Evolutionary conservation across 257 asterid species (phyloP), one percentile per base, ranked within the genome.

Genomic region (Ilex aquifolium): DNA sequence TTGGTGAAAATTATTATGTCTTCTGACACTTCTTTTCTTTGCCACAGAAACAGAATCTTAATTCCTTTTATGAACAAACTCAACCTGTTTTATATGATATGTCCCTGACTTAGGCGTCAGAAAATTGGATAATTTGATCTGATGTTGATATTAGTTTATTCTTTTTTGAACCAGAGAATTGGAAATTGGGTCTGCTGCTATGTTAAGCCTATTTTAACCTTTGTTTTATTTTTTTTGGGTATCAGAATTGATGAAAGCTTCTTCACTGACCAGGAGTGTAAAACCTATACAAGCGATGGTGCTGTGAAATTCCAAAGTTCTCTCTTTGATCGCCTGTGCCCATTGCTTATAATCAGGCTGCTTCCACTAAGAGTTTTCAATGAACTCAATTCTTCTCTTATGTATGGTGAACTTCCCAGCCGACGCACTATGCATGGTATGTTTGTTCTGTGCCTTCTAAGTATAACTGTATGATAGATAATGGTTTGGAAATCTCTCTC

Each of bases 281-380:
- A 57, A 68, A 65, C 46, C 67, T 69, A 70, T 62, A 63, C 76
- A 60, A 69, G 36, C 56, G 65, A 60, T 70, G 90, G 73, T 61
- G 65, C 73, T 60, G 65, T 70, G 71, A 69, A 77, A 44, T 59
- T 46, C 57, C 79, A 82, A 69, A 60, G 70, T 56, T 67, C 77
- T 61, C 80, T 91, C 54, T 91, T 88, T 72, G 75, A 71, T 69
- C 88, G 77, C 67, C 94, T 91, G 65, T 86, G 95, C 78, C 98
- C 96, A n/a, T 82, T 91, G 78, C 91, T 91, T 59, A 67, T 91
- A 31, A 85, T 91, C 78, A 83, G 85, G 76, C 79, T 91, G 68
- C 98, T 91, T 69, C 98, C 98, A 14, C 68, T 86, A 63, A 83
- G 81, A 69, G 90, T 86, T 70, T 91, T 91, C 68, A 90, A 84